Percentiles rank a stretch among this genome's conserved stretches.
Conservation (phyloP, 202 grass and related monocot genomes). For the Zoysia matrella region DNA sequence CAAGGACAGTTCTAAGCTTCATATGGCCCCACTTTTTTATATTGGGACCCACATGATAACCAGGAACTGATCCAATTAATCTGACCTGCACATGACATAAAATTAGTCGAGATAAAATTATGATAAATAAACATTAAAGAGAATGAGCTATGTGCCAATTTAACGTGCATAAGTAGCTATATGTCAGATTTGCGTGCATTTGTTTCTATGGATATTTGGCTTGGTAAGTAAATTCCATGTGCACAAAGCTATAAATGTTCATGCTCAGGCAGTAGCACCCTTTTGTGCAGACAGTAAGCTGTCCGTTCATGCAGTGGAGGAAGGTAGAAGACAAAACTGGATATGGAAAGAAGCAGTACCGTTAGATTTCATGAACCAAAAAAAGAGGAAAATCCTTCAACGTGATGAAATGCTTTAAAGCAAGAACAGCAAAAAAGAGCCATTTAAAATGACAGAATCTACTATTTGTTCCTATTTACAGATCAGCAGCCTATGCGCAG, state of each 20-base stretch:
- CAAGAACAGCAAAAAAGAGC: not conserved
- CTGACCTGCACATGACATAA: conserved; percentile 62
- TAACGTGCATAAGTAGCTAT: not conserved
- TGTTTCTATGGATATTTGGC: conserved; percentile 10
- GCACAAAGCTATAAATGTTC: not conserved
- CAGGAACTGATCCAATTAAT: conserved; percentile 91
- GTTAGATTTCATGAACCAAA: conserved; percentile 10
- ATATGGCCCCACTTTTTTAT: conserved; percentile 95
- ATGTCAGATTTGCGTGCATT: conserved; percentile 17
- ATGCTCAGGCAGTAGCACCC: not conserved
- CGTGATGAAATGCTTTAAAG: not conserved
- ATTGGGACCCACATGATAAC: conserved; percentile 81
- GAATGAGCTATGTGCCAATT: not conserved
- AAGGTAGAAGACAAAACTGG: not conserved
- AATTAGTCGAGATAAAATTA: conserved; percentile 23
- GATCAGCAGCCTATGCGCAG: not conserved
- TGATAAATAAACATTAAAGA: not conserved
- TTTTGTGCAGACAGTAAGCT: not conserved
- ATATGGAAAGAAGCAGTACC: conserved; percentile 2
- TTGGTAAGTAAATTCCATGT: conserved; percentile 7
- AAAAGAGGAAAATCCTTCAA: not conserved
- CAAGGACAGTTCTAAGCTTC: conserved; percentile 87
- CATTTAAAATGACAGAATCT: conserved; percentile 18
- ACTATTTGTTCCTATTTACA: not conserved
- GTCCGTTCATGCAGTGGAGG: conserved; percentile 5